Conservation (phyloP, 2,329 filamentous ascomycete genomes). For the Ascochyta koolunga region DNA sequence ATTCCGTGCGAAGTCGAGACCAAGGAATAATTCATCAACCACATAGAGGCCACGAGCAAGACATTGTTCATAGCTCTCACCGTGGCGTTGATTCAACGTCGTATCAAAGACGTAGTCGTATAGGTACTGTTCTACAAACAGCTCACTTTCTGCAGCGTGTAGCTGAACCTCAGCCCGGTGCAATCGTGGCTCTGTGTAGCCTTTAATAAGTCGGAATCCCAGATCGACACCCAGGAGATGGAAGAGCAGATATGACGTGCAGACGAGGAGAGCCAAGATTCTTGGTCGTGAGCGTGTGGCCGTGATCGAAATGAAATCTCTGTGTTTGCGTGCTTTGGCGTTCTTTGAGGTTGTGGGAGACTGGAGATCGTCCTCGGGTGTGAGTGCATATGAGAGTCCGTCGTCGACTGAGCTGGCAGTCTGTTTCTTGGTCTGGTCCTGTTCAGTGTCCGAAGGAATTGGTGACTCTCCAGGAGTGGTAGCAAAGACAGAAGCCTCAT, state of each 20-base stretch:
- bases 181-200: slow-evolving; percentile 6
- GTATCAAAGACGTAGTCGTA: slow-evolving; percentile 13
- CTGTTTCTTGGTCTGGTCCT: background rate
- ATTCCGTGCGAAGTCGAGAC: slow-evolving; percentile 18
- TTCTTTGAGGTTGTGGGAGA: background rate
- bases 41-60: slow-evolving; percentile 27
- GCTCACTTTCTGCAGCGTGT: background rate
- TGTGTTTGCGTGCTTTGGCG: background rate
- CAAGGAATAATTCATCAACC: slow-evolving; percentile 18
- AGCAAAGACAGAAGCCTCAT: background rate
- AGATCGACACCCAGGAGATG: slow-evolving; percentile 12
- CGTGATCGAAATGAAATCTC: background rate
- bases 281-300: slow-evolving; percentile 6
- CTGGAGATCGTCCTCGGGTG: background rate
- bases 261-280: slow-evolving; percentile 12
- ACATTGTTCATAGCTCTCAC: slow-evolving; percentile 35
- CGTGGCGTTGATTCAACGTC: slow-evolving; percentile 14
- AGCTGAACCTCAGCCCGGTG: slow-evolving; percentile 11
- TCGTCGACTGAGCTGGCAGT: background rate
- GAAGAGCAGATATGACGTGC: slow-evolving; percentile 14
- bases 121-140: slow-evolving; percentile 11
- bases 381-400: background rate
- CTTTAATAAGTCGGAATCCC: slow-evolving; percentile 3
- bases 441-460: background rate
- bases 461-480: background rate